Conservation (phyloP, 257 asterid genomes). For the Asclepias syriaca region DNA sequence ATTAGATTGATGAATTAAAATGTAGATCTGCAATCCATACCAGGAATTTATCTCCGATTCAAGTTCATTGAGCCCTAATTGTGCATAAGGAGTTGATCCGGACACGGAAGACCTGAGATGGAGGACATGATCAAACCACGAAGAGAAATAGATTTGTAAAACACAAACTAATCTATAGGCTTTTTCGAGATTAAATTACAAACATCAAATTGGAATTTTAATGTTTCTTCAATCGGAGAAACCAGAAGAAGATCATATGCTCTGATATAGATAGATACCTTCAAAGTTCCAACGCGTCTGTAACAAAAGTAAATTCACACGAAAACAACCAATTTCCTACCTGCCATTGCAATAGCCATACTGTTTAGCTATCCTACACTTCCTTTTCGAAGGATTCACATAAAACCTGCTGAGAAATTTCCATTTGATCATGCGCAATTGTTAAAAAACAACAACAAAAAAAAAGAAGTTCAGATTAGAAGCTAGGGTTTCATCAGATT, state of each 20-base stretch:
- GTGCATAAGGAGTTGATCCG: slow-evolving; percentile 49
- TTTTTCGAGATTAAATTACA: slow-evolving; percentile 38
- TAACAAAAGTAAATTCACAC: slow-evolving; percentile 36
- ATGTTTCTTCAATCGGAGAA: no score
- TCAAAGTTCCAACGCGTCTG: slow-evolving; percentile 49
- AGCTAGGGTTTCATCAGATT: background rate
- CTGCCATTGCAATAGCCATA: slow-evolving; percentile 16
- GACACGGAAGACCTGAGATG: slow-evolving; percentile 52
- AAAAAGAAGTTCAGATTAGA: background rate
- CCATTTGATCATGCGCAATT: slow-evolving; percentile 32
- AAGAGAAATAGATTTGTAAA: slow-evolving; percentile 4
- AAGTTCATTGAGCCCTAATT: slow-evolving; percentile 52
- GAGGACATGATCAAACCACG: background rate
- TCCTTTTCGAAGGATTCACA: slow-evolving; percentile 31
- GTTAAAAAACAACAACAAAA: no score
- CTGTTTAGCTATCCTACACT: slow-evolving; percentile 31
- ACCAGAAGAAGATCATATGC: background rate
- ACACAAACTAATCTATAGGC: slow-evolving; percentile 28
- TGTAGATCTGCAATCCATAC: slow-evolving; percentile 8
- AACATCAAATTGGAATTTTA: slow-evolving; percentile 3
- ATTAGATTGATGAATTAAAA: background rate
- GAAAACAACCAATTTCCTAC: slow-evolving; percentile 36
- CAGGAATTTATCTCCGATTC: slow-evolving; percentile 55
- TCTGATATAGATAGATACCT: slow-evolving; percentile 12
- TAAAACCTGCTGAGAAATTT: slow-evolving; percentile 52